A percentile compares a stretch with the other conserved stretches of the same genome.
phyloP scores from a whole-genome alignment of 208 protist genomes.

The Phytomonas serpens region DNA sequence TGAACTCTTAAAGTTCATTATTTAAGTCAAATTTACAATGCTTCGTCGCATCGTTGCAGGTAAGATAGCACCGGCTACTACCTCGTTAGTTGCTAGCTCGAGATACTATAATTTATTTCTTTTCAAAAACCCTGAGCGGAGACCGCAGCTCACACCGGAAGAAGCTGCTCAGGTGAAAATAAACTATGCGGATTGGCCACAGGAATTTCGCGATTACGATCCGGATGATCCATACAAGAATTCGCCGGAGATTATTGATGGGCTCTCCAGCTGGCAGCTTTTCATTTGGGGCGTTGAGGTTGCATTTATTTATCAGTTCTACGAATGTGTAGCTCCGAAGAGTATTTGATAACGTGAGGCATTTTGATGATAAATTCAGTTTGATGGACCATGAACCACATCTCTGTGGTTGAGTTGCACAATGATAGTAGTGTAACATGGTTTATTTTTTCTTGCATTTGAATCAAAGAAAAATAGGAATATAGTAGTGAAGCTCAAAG shows the following conservation, averaged over 20 bases:
- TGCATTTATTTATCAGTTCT: conserved; percentile 90
- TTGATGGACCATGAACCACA: neutral
- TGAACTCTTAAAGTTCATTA: neutral
- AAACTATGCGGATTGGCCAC: conserved; percentile 86
- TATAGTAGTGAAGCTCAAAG: neutral
- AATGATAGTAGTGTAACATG: neutral
- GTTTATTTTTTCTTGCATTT: neutral
- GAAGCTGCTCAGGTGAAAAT: conserved; percentile 83
- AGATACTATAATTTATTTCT: conserved; percentile 81
- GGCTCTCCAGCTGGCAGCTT: conserved; percentile 83
- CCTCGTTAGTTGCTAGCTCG: conserved; percentile 32
- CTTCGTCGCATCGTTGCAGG: conserved; percentile 60
- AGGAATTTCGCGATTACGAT: conserved; percentile 87
- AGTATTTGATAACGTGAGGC: conserved; percentile 46
- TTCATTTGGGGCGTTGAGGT: conserved; percentile 82
- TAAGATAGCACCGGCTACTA: conserved; percentile 25
- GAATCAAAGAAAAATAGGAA: neutral
- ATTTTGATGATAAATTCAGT: neutral
- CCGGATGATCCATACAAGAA: conserved; percentile 91
- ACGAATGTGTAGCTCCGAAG: conserved; percentile 82
- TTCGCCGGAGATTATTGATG: conserved; percentile 76
- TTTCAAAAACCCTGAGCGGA: conserved; percentile 82
- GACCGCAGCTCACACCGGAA: conserved; percentile 82
- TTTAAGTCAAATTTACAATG: conserved; percentile 22
- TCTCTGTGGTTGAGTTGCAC: neutral